Percentiles rank a stretch among this genome's conserved stretches.
phyloP scores from a whole-genome alignment of 148 eudicot genomes.

The Oxyria digyna region DNA sequence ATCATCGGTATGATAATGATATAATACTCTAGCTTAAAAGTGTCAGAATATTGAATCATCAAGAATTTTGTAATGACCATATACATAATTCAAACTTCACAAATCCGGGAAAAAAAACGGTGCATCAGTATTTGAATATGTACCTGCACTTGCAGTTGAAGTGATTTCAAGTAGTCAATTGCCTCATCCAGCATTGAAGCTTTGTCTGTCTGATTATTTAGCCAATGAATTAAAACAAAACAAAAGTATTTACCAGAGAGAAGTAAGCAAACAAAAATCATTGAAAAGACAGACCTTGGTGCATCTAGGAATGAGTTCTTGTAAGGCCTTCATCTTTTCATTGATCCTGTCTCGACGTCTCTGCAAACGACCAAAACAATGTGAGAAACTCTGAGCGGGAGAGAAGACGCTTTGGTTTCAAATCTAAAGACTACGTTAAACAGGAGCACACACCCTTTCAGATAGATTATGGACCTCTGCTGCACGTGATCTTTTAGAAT shows the following conservation, averaged over 20 bases:
- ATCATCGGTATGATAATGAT: too few relatives aligned
- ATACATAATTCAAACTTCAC: too few relatives aligned
- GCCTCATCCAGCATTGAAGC: slow-evolving; percentile 95
- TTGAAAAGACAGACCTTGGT: slow-evolving; percentile 42
- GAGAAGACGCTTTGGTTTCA: neutral
- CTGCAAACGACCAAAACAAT: slow-evolving; percentile 24
- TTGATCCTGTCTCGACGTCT: slow-evolving; percentile 81
- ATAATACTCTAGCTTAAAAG: too few relatives aligned
- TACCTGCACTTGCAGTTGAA: slow-evolving; percentile 83
- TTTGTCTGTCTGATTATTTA: slow-evolving; percentile 30
- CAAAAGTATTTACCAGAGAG: neutral
- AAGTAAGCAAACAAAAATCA: neutral
- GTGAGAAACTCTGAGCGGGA: neutral
- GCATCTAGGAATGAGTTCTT: slow-evolving; percentile 82
- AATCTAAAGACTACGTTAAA: neutral
- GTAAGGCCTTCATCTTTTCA: slow-evolving; percentile 78
- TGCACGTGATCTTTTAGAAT: slow-evolving; percentile 79
- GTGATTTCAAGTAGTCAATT: slow-evolving; percentile 66
- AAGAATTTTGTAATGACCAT: too few relatives aligned
- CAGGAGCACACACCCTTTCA: slow-evolving; percentile 48
- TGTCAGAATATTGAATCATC: too few relatives aligned
- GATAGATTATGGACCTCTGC: slow-evolving; percentile 94
- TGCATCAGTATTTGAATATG: neutral
- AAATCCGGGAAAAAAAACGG: neutral
- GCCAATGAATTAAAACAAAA: neutral